Conservation (phyloP, 805 yeast species). For the Schizosaccharomyces japonicus region DNA sequence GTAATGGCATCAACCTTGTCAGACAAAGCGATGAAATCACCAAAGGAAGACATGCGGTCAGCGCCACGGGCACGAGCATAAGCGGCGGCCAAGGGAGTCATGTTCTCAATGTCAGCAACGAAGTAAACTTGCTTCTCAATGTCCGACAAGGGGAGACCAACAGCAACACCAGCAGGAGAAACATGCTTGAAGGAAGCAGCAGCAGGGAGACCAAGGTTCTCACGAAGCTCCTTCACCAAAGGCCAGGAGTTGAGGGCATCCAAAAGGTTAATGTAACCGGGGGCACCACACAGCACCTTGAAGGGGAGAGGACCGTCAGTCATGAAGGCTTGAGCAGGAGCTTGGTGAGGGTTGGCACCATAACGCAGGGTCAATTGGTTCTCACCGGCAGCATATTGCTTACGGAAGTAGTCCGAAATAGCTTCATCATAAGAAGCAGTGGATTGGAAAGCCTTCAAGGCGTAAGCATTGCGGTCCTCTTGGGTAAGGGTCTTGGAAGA, state of each 20-base stretch:
- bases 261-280: conserved; percentile 88
- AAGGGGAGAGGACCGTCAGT: conserved; percentile 73
- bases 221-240: conserved; percentile 83
- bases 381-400: conserved; percentile 73
- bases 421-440: conserved; percentile 94
- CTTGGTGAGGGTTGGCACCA: conserved; percentile 98
- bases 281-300: conserved; percentile 80
- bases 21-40: conserved; percentile 92
- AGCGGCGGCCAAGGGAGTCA: conserved; percentile 91
- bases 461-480: conserved; percentile 57
- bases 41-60: conserved; percentile 97
- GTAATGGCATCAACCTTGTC: conserved; percentile 91
- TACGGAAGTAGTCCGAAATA: conserved; percentile 90
- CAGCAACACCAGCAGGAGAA: conserved; percentile 97
- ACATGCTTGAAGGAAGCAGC: conserved; percentile 98
- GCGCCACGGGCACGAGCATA: conserved; percentile 99
- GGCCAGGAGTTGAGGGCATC: conserved; percentile 99
- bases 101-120: conserved; percentile 47
- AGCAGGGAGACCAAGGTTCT: conserved; percentile 84
- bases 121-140: conserved; percentile 86
- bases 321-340: conserved; percentile 93
- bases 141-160: conserved; percentile 78
- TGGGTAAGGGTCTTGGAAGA: conserved; percentile 42
- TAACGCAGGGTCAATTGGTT: conserved; percentile 87
- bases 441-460: conserved; percentile 79